A percentile compares a stretch with the other conserved stretches of the same genome.
phyloP scores from a whole-genome alignment of 129 eudicot genomes.

The Smallanthus sonchifolius region DNA sequence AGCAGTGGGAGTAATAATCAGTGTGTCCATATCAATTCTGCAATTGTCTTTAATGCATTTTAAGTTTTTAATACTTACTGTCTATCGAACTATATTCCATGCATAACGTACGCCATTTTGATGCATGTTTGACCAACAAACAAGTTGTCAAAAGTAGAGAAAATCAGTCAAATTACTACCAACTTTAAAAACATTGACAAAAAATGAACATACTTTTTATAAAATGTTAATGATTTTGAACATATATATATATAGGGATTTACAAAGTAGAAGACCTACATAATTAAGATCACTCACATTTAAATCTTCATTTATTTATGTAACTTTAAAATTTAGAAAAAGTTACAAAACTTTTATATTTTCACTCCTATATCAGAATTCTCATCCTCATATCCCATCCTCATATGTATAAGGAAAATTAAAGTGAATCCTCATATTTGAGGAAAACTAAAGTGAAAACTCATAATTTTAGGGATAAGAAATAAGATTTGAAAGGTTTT shows the following conservation, averaged over 20 bases:
- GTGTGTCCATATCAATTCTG: conserved; percentile 24
- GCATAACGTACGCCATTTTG: conserved; percentile 31
- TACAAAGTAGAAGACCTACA: background rate
- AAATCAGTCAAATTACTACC: conserved; percentile 13
- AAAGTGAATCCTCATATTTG: no score
- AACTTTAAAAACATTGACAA: background rate
- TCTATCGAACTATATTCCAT: conserved; percentile 33
- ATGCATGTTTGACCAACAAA: conserved; percentile 17
- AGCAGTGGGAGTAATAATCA: conserved; percentile 33
- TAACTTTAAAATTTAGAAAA: no score
- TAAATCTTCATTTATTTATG: no score
- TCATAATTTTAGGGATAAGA: no score
- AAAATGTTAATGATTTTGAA: background rate
- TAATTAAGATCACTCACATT: no score
- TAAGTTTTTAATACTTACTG: background rate
- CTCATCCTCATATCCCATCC: no score
- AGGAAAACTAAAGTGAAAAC: no score
- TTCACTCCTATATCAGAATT: no score
- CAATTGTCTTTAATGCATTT: conserved; percentile 30
- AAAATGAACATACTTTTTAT: background rate
- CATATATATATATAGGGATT: background rate
- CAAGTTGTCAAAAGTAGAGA: background rate
- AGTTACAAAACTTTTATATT: no score
- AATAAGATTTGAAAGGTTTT: no score
- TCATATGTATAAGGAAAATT: no score